Base-by-base conservation (phyloP, 192 early-diverging fungal genomes). In the Linnemannia exigua region DNA sequence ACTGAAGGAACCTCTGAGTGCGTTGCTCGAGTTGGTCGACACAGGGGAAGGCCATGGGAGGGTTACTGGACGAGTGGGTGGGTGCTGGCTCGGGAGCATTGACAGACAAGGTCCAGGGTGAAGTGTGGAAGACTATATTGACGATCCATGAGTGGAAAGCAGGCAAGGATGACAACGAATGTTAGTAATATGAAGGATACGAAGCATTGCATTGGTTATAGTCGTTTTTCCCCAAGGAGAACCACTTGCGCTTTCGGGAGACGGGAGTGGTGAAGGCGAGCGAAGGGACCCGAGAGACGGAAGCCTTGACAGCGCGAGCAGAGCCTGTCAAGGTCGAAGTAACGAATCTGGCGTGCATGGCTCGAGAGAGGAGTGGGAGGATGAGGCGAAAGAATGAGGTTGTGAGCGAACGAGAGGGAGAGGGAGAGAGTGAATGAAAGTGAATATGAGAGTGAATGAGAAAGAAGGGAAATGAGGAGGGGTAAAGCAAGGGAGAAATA, bases 31-130 rank as follows among this genome's bases (percentile, higher is more conserved):
- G 71, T 33, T 90, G 83, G 82, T 96, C 95, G 74, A 96, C 93
- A 79, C 95, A 96, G 3, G 95, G 95, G 66, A 96, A 96, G 15
- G 89, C 87, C 87, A 95, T 87, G 17, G 93, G 93, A 47, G 93
- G 91, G 79, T 95, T 95, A 50, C 78, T 86, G 84, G 84, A 86
- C 1, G 84, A 86, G 70, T 86, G 84, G 5, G 70, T 19, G 3
- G 73, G 35, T n/a, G 36, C 25, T 15, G 77, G 38, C 35, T 78
- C 76, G 5, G 82, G 70, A 5, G 76, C 77, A 36, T 78, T 79
- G 67, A 67, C 71, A 37, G 84, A 86, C 11, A 76, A 63, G 1
- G 77, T 76, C 78, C 78, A 77, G 2, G 75, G 74, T 1, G 84
- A 80, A 31, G 78, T 79, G 50, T 86, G 84, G n/a, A 79, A 80